Conservation (phyloP, 768 basidiomycete genomes). For the Kwoniella europaea region DNA sequence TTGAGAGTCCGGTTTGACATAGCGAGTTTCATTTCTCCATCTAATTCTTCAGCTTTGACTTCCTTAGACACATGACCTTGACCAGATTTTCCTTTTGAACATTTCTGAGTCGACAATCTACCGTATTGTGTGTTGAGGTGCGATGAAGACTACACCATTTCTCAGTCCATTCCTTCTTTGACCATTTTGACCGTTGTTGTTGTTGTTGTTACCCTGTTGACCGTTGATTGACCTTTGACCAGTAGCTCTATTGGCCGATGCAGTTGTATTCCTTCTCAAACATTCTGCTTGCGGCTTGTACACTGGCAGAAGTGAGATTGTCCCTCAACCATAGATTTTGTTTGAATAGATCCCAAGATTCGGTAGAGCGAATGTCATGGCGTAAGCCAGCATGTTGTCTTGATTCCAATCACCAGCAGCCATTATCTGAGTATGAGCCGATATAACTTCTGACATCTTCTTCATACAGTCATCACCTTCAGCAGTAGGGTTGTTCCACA, state of each 20-base stretch:
- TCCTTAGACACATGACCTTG: background rate
- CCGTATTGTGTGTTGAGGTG: background rate
- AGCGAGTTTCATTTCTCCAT: background rate
- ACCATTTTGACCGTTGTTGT: background rate
- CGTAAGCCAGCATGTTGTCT: conserved; percentile 30
- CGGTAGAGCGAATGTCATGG: conserved; percentile 30
- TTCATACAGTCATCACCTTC: conserved; percentile 26
- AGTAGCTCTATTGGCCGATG: conserved; percentile 3
- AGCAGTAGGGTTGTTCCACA: conserved; percentile 11
- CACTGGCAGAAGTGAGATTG: conserved; percentile 7
- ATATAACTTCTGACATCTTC: conserved; percentile 19
- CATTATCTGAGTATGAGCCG: conserved; percentile 28
- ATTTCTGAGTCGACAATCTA: conserved; percentile 8
- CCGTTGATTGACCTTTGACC: background rate
- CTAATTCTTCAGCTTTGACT: background rate
- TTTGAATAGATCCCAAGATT: conserved; percentile 21
- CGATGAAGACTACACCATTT: conserved; percentile 13
- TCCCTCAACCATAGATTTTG: conserved; percentile 26
- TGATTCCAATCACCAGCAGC: conserved; percentile 6
- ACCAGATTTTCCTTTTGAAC: background rate
- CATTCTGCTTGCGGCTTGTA: conserved; percentile 14
- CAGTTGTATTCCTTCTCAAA: background rate
- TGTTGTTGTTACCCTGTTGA: background rate
- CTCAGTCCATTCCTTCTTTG: conserved; percentile 2
- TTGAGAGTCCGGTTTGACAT: background rate